These are phyloP conservation scores for Bjerkandera adusta DNA, from an alignment of 1,284 basidiomycete species.

Conservation along the genomic window DNA sequence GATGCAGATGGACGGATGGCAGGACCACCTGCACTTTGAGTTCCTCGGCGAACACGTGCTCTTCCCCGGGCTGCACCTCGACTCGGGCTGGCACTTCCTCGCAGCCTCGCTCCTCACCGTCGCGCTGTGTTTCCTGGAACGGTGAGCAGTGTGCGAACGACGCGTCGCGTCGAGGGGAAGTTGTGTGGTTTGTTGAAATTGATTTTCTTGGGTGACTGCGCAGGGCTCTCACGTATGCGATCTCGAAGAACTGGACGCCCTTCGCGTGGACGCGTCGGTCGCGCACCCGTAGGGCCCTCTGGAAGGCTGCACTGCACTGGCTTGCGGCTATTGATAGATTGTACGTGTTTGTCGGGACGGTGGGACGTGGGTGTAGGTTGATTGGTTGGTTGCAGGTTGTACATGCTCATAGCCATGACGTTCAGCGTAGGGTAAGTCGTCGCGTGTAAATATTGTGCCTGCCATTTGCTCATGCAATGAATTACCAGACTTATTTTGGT, in stretches of 20 bases:
- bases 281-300: constrained; percentile 43
- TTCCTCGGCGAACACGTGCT: constrained; percentile 59
- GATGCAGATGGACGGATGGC: constrained; percentile 41
- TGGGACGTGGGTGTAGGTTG: no score
- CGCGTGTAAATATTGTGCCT: no score
- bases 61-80: constrained; percentile 47
- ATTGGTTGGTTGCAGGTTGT: constrained; percentile 50
- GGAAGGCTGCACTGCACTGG: constrained; percentile 56
- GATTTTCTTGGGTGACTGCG: neutral
- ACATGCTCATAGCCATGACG: constrained; percentile 73
- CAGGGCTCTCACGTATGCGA: constrained; percentile 50
- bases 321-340: constrained; percentile 54
- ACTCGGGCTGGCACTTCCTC: constrained; percentile 45
- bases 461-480: no score
- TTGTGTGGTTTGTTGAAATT: constrained; percentile 8
- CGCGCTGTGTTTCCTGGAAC: constrained; percentile 52
- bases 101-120: constrained; percentile 43
- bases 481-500: constrained; percentile 49
- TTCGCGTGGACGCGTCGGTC: constrained; percentile 35
- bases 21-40: constrained; percentile 50
- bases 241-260: constrained; percentile 47
- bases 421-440: constrained; percentile 64
- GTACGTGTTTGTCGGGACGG: constrained; percentile 42
- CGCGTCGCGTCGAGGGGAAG: neutral
- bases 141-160: constrained; percentile 36